Base-by-base conservation (phyloP, 1,139 yeast genomes). In the Saccharomyces hybrid region DNA sequence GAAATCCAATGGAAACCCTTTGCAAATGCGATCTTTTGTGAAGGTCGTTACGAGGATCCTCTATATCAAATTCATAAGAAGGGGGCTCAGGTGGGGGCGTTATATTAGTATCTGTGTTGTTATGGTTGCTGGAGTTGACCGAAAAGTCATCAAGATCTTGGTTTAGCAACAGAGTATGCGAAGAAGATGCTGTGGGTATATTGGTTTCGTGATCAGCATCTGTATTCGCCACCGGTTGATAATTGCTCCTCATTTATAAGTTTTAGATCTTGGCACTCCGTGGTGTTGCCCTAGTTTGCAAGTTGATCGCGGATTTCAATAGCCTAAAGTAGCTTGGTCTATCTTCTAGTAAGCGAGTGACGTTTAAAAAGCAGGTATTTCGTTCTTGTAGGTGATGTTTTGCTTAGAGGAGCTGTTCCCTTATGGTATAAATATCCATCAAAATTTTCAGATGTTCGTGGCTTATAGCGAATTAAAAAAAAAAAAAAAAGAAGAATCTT, bases 1-100 rank as follows among this genome's bases (percentile, higher is more conserved):
- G 42, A 58, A 55, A 13, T 53, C 53, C 27, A 58, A 53, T 29
- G 57, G 55, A 31, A 46, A 56, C 13, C 58, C 55, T 38, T 57
- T 56, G 25, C 51, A 49, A 5, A 44, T 34, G 27, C 53, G 41
- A 5, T 42, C 44, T 9, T 55, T 48, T 38, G n/a, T 38, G 25
- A 16, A 38, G 48, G 16, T 14, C 27, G 13, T 13, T 47, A 11
- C 31, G 41, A 13, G 47, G 38, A 7, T 61, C 55, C 27, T 56
- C 59, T 11, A 57, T 38, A n/a, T 55, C 56, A 25, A n/a, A 38
- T 29, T 32, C 29, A 20, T 38, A 38, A 8, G 44, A 56, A 57
- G 55, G 26, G 51, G 58, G 42, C 57, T 58, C 27, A 20, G 32
- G 32, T 9, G 14, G 25, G n/a, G 42, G 42, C 28, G 27, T 51